Evolutionary conservation across 306 rosid species (phyloP).

Genomic region (Begonia masoniana): DNA sequence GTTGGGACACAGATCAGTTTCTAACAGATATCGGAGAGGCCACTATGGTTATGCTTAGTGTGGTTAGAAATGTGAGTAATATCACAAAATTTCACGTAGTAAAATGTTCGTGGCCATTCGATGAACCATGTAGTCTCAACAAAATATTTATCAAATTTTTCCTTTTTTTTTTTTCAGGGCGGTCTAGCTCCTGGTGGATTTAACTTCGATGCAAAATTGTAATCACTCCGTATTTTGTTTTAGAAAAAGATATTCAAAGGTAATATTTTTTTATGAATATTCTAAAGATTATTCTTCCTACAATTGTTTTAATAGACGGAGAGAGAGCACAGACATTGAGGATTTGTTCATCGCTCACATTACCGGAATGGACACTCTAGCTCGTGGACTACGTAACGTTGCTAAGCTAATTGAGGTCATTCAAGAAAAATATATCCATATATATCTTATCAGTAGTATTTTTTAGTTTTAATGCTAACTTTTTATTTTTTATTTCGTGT

Average conservation of each 20-base stretch:
- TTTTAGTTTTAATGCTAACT: too few species aligned
- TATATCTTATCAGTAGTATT: too few species aligned
- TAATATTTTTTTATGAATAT: too few species aligned
- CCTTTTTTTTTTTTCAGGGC: slow-evolving; percentile 26
- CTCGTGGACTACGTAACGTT: slow-evolving; percentile 79
- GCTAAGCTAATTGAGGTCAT: slow-evolving; percentile 68
- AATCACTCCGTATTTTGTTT: slow-evolving; percentile 2
- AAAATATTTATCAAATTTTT: too few species aligned
- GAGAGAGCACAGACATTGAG: slow-evolving; percentile 97
- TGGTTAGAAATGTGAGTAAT: slow-evolving; percentile 58
- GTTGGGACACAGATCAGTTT: slow-evolving; percentile 99
- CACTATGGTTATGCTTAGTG: slow-evolving; percentile 69
- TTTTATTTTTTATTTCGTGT: slow-evolving; percentile 4
- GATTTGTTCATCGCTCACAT: slow-evolving; percentile 90
- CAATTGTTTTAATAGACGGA: slow-evolving; percentile 34
- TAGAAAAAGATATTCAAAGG: too few species aligned
- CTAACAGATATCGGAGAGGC: slow-evolving; percentile 81
- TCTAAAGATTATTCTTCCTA: too few species aligned
- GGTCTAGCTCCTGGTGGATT: slow-evolving; percentile 97
- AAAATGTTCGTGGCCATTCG: too few species aligned
- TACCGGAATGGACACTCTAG: slow-evolving; percentile 81
- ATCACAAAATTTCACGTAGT: background rate
- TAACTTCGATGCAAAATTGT: slow-evolving; percentile 97
- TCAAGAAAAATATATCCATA: too few species aligned
- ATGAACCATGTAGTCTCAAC: too few species aligned